Evolutionary conservation across 1,284 basidiomycete species (phyloP).

Genomic region (Polyporus tsugae): DNA sequence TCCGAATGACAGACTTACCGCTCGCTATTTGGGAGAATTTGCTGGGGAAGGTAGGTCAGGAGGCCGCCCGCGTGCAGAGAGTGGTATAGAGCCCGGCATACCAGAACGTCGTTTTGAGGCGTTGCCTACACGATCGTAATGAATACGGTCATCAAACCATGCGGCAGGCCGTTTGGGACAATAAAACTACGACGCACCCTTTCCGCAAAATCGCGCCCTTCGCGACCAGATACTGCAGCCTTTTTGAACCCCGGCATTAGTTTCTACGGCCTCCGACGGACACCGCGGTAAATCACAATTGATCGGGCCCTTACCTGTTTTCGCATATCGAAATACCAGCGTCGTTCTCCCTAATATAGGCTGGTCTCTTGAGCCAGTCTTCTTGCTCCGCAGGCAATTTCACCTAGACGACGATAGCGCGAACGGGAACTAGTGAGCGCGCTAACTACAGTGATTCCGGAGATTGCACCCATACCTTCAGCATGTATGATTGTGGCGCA

Average conservation of each 20-base stretch:
- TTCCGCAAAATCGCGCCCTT: slow-evolving; percentile 86
- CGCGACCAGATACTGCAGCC: slow-evolving; percentile 82
- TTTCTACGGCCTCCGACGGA: slow-evolving; percentile 33
- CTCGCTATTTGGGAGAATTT: slow-evolving; percentile 76
- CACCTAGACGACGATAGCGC: slow-evolving; percentile 53
- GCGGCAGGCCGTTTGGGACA: slow-evolving; percentile 16
- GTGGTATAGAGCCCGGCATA: slow-evolving; percentile 43
- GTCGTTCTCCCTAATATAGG: slow-evolving; percentile 79
- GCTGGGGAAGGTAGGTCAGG: slow-evolving; percentile 49
- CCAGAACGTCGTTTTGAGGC: slow-evolving; percentile 83
- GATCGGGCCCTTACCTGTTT: slow-evolving; percentile 62
- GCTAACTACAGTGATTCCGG: background rate
- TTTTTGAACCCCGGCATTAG: slow-evolving; percentile 39
- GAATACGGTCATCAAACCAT: slow-evolving; percentile 37
- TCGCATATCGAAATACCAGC: slow-evolving; percentile 81
- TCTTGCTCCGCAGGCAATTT: slow-evolving; percentile 84
- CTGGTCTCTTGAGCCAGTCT: slow-evolving; percentile 82
- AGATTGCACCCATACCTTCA: slow-evolving; percentile 62
- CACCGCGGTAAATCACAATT: slow-evolving; percentile 20
- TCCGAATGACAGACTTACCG: slow-evolving; percentile 51
- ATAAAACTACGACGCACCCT: slow-evolving; percentile 55
- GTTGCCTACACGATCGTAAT: slow-evolving; percentile 57
- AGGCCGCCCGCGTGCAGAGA: slow-evolving; percentile 23
- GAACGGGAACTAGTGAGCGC: slow-evolving; percentile 2
- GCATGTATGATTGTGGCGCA: slow-evolving; percentile 80